phyloP scores from a whole-genome alignment of 1,284 basidiomycete genomes.

The Ceratobasidium sp. region DNA sequence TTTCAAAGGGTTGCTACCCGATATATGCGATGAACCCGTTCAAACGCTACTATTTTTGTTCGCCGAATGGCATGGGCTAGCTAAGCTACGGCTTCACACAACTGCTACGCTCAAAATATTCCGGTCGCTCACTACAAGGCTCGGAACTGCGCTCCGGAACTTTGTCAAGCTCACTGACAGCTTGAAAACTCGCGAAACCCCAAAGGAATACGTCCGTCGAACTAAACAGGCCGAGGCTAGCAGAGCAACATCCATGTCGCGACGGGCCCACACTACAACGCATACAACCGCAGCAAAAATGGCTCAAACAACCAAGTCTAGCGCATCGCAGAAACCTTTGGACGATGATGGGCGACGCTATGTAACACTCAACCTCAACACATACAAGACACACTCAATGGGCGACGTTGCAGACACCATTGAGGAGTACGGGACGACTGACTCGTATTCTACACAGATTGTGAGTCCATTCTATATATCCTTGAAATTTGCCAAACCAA shows the following conservation, averaged over 20 bases:
- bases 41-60: conserved; percentile 45
- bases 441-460: conserved; percentile 47
- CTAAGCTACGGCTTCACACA: conserved; percentile 49
- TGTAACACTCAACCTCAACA: conserved; percentile 3
- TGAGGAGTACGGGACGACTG: conserved; percentile 48
- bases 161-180: conserved; percentile 44
- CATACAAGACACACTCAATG: conserved; percentile 50
- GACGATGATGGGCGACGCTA: neutral
- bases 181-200: conserved; percentile 45
- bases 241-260: neutral
- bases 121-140: conserved; percentile 43
- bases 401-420: conserved; percentile 50
- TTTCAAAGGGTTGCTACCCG: conserved; percentile 48
- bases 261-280: neutral
- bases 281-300: no score
- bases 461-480: conserved; percentile 46
- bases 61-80: conserved; percentile 48
- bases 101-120: conserved; percentile 43
- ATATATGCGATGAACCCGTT: conserved; percentile 44
- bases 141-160: conserved; percentile 46
- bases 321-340: neutral
- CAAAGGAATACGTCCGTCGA: conserved; percentile 44
- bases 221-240: conserved; percentile 5
- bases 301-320: neutral
- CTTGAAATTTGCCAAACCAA: conserved; percentile 17